Base-by-base conservation (phyloP, 2,329 filamentous ascomycete species). In the Westerdykella sp. region DNA sequence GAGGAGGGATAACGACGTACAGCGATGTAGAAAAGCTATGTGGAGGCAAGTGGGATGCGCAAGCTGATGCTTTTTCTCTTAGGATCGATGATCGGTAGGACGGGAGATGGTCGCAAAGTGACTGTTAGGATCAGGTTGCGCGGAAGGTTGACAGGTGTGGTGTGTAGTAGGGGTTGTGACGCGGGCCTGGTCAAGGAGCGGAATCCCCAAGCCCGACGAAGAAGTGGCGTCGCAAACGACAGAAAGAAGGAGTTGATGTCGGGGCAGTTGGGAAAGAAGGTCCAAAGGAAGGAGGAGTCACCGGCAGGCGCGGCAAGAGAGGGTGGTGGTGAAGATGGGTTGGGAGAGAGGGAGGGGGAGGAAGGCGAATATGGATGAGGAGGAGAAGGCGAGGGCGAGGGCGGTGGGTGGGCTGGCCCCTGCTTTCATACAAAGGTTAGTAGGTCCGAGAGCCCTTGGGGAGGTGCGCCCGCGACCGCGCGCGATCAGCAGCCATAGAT, bases 231-330 rank as follows among this genome's bases (percentile, higher is more conserved):
- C 48, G 52, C 45, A 54, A 56, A 52, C 48, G 55, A 53, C 59
- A 56, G 49, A 56, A 59, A 52, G 51, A 49, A 25, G 32, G 32
- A 18, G 16, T 5, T 11, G 32, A 9, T 14, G 32, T 35, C 32
- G 32, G 32, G 32, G 16, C n/a, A 9, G 18, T 9, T 15, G 32
- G 53, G 60, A 47, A 41, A 55, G 60, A 65, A 60, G 50, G 63
- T 55, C 63, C 51, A 60, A 65, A 65, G 57, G 63, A 65, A 57
- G 58, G 59, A 65, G 64, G 60, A 60, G 62, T 60, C 42, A 23
- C 21, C 13, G 38, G 11, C 11, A 13, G 28, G 14, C 7, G 25
- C 11, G n/a, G n/a, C 37, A 43, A 36, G 39, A 38, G 40, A 43
- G 40, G 32, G n/a, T 35, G 32, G 40, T 42, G 40, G 41, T 49